Evolutionary conservation across 768 basidiomycete genomes (phyloP), one percentile per base, ranked within the genome.

Genomic region (Rhodotorula sphaerocarpa): DNA sequence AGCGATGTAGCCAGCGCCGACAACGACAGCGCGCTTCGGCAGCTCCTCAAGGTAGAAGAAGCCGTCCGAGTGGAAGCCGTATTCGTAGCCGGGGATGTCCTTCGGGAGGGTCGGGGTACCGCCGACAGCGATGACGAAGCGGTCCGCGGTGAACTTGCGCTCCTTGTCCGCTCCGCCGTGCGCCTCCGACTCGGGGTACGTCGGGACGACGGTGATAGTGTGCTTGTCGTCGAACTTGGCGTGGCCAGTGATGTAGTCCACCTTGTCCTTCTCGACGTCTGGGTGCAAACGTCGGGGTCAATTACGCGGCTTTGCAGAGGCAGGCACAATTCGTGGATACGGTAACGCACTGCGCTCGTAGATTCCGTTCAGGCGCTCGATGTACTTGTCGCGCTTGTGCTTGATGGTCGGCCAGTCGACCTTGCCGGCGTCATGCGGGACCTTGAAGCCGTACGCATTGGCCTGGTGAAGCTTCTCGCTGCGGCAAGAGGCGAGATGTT

Each of bases 1-100:
- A 23, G 91, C 91, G 70, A 99, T 97, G 75, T 99, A 99, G 2
- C 95, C 95, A 20, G 95, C 95, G 50, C 95, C 95, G 46, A 96
- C 85, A 57, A 97, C 86, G 5, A 86, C 92, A 34, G 95, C 91
- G 61, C 90, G 83, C 76, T 86, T 88, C 14, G 95, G 95, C 75
- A 93, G 90, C 55, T 86, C 81, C 68, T 83, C 83, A 48, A 99
- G 82, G 48, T 84, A 88, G 71, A 99, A 99, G 80, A 99, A 99
- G 5, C 91, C 92, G 75, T 99, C 95, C 14, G 90, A 93, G 76
- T 85, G 80, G 68, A 90, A 93, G 31, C 92, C 95, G 47, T 88
- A 81, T 43, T 84, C 84, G 45, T 70, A 67, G 43, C 95, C 95
- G 33, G 91, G 90, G 61, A 97, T 86, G 42, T 82, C 71, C 7